Base-by-base conservation (phyloP, 441 rosid genomes). In the Gossypium davidsonii region DNA sequence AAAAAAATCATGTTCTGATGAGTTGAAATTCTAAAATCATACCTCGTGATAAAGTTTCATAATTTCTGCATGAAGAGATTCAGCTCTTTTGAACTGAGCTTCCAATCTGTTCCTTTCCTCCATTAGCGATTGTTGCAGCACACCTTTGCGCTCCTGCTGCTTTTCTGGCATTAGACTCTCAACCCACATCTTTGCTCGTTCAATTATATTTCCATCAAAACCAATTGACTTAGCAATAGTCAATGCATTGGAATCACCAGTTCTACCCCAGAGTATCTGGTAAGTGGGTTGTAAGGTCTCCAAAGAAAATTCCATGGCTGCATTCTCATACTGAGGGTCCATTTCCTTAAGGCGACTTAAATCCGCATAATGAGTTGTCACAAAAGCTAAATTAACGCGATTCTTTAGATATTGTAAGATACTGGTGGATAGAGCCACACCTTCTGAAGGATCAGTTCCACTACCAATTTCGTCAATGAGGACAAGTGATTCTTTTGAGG, bases 391-490 rank as follows among this genome's bases (percentile, higher is more conserved):
- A 53, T 84, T 79, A 68, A 91, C 88, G 55, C 76, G 80, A 53
- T 79, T 79, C 78, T 79, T 83, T 49, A 94, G 84, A 85, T 87
- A 85, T 58, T 85, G 83, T 83, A 94, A 86, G 76, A 91, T 90
- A 82, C 97, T 83, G 6, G 96, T 77, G 37, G 98, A 83, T 67
- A 94, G 93, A 44, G 96, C 96, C 74, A 90, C 93, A 14, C 99
- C 98, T 85, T 94, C 97, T 12, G 94, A 82, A 72, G 99, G 99
- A 88, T 94, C 99, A 75, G 97, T 94, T 77, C 99, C 99, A 53
- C 97, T 82, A 59, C 98, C 88, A 78, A 94, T 91, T 86, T 94
- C 99, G 46, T 94, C 99, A 74, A 94, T 76, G 37, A 94, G 92
- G 68, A 94, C 94, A 71, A 92, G 94, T 21, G 99, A 94, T 73